Evolutionary conservation across 2,329 filamentous ascomycete genomes (phyloP).

Genomic region (Sphaerulina musiva): DNA sequence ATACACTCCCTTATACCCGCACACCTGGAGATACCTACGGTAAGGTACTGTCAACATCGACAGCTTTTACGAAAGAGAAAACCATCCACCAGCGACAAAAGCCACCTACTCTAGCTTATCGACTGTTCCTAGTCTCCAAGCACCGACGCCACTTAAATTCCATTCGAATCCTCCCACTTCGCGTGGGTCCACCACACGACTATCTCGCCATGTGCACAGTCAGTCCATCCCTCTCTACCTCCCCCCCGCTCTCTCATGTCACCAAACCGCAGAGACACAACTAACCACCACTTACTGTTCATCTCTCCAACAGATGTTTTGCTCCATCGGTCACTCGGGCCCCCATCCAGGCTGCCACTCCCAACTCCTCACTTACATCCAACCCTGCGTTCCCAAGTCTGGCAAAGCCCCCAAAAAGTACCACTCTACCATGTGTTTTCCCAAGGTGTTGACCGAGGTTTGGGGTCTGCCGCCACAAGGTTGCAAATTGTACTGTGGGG

Average conservation of each 20-base stretch:
- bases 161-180: too few species aligned
- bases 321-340: slow-evolving; percentile 5
- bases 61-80: too few species aligned
- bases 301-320: slow-evolving; percentile 2
- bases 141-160: too few species aligned
- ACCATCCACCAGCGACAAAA: too few species aligned
- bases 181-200: too few species aligned
- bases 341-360: slow-evolving; percentile 2
- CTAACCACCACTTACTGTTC: not conserved
- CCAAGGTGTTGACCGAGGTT: slow-evolving; percentile 1
- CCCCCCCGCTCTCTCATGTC: not conserved
- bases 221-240: not conserved
- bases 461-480: slow-evolving; percentile 2
- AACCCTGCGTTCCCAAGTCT: not conserved
- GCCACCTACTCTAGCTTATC: too few species aligned
- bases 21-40: too few species aligned
- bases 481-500: slow-evolving; percentile 1
- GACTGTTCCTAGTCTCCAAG: too few species aligned
- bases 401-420: slow-evolving; percentile 1
- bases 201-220: slow-evolving; percentile 2
- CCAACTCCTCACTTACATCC: not conserved
- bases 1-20: too few species aligned
- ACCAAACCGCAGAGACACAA: not conserved
- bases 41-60: too few species aligned
- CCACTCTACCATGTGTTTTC: slow-evolving; percentile 4